Evolutionary conservation across 2,329 filamentous ascomycete species (phyloP).

Genomic region (Aspergillus vadensis): DNA sequence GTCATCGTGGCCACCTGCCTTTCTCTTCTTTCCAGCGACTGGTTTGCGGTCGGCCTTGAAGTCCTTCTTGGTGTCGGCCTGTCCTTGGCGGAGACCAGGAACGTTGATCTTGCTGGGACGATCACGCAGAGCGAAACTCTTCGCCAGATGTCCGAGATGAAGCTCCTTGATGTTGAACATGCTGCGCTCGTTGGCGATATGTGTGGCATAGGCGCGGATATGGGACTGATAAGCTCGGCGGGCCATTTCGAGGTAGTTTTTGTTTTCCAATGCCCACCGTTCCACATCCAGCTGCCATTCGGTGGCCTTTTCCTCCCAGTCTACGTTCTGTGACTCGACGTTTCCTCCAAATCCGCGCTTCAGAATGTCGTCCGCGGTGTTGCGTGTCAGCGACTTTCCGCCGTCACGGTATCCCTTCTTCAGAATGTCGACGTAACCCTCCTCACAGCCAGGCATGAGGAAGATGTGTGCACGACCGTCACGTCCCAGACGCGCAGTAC

Average conservation of each 20-base stretch:
- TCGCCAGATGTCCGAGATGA: slow-evolving; percentile 89
- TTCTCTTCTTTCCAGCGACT: slow-evolving; percentile 40
- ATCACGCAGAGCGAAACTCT: slow-evolving; percentile 88
- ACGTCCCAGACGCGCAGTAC: slow-evolving; percentile 89
- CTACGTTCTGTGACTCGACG: slow-evolving; percentile 44
- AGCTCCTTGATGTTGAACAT: slow-evolving; percentile 92
- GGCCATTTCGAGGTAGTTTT: slow-evolving; percentile 74
- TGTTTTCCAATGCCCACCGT: slow-evolving; percentile 64
- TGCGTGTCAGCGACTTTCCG: slow-evolving; percentile 64
- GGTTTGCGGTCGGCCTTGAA: slow-evolving; percentile 48
- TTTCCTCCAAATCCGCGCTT: slow-evolving; percentile 63
- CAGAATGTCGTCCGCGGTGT: slow-evolving; percentile 66
- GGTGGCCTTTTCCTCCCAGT: slow-evolving; percentile 68
- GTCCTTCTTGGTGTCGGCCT: slow-evolving; percentile 49
- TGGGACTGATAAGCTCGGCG: slow-evolving; percentile 88
- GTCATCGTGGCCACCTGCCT: slow-evolving; percentile 29
- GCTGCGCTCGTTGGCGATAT: slow-evolving; percentile 77
- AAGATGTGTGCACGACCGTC: slow-evolving; percentile 86
- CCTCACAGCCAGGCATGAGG: slow-evolving; percentile 85
- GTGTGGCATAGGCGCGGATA: slow-evolving; percentile 91
- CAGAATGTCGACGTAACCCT: slow-evolving; percentile 81
- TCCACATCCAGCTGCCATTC: slow-evolving; percentile 68
- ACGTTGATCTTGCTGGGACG: slow-evolving; percentile 76
- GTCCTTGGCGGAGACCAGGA: slow-evolving; percentile 52
- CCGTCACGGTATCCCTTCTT: slow-evolving; percentile 68